Conservation (phyloP, 129 eudicot species). For the Flaveria sonorensis region DNA sequence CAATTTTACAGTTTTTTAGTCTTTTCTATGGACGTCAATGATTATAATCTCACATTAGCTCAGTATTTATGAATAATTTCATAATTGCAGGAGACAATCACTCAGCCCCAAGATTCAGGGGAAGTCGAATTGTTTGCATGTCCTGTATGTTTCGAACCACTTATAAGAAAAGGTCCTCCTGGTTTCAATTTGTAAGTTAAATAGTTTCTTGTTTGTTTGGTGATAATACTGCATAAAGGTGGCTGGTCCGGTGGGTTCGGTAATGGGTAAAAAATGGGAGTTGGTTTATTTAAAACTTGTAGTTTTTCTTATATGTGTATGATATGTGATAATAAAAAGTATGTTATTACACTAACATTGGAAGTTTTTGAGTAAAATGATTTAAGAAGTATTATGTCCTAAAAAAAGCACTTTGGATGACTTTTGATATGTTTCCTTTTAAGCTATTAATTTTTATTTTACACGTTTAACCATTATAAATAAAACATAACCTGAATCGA, state of each 20-base stretch:
- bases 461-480: not conserved
- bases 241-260: no score
- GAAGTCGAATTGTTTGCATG: constrained; percentile 71
- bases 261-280: constrained; percentile 8
- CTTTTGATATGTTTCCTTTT: not conserved
- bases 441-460: not conserved
- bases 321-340: not conserved
- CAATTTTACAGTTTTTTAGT: not conserved
- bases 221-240: constrained; percentile 3
- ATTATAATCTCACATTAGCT: not conserved
- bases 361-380: not conserved
- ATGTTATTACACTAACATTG: not conserved
- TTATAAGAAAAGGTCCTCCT: constrained; percentile 86
- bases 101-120: constrained; percentile 34
- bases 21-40: not conserved
- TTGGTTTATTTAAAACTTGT: not conserved
- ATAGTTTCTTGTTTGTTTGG: not conserved
- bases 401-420: not conserved
- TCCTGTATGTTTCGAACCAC: constrained; percentile 89
- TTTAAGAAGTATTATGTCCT: not conserved
- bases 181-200: constrained; percentile 95
- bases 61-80: not conserved
- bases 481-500: not conserved
- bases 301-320: not conserved
- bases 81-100: constrained; percentile 52